Conservation (phyloP, 495 filamentous ascomycete genomes). For the Tricharina praecox region DNA sequence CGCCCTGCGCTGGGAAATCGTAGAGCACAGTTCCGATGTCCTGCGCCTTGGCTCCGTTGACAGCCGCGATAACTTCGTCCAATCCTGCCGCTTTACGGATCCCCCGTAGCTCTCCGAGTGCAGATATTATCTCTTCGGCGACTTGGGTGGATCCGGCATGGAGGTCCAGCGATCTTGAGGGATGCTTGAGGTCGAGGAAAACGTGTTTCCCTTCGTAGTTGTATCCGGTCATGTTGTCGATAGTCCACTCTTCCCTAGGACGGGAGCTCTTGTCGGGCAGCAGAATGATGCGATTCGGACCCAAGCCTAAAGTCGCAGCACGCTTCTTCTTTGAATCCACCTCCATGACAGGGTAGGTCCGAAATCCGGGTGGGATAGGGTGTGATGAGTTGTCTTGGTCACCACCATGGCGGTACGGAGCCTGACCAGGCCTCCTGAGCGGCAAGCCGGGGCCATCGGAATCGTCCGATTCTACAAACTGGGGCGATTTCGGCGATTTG, state of each 20-base stretch:
- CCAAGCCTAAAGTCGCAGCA: slow-evolving; percentile 76
- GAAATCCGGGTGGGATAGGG: slow-evolving; percentile 26
- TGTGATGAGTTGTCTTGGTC: slow-evolving; percentile 12
- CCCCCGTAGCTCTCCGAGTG: slow-evolving; percentile 77
- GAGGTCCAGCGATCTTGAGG: slow-evolving; percentile 86
- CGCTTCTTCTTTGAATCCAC: slow-evolving; percentile 95
- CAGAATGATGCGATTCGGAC: slow-evolving; percentile 58
- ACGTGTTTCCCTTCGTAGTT: slow-evolving; percentile 96
- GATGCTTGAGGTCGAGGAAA: slow-evolving; percentile 78
- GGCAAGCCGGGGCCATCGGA: slow-evolving; percentile 14
- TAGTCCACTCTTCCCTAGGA: slow-evolving; percentile 77
- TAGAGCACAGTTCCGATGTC: slow-evolving; percentile 60
- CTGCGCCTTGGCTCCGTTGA: slow-evolving; percentile 53
- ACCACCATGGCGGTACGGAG: slow-evolving; percentile 13
- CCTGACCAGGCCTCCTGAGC: slow-evolving; percentile 8
- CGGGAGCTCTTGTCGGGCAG: slow-evolving; percentile 57
- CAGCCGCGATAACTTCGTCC: slow-evolving; percentile 67
- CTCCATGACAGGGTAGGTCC: slow-evolving; percentile 49
- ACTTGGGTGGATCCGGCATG: slow-evolving; percentile 96
- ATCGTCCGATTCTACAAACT: slow-evolving; percentile 15
- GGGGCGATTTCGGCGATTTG: slow-evolving; percentile 1
- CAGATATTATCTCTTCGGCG: slow-evolving; percentile 75
- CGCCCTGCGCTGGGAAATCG: slow-evolving; percentile 89
- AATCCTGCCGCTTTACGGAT: slow-evolving; percentile 69
- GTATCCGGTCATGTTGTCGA: slow-evolving; percentile 84